These are phyloP conservation scores for Rhodocollybia butyracea DNA, from an alignment of 768 basidiomycete genomes.

Conservation along the genomic window DNA sequence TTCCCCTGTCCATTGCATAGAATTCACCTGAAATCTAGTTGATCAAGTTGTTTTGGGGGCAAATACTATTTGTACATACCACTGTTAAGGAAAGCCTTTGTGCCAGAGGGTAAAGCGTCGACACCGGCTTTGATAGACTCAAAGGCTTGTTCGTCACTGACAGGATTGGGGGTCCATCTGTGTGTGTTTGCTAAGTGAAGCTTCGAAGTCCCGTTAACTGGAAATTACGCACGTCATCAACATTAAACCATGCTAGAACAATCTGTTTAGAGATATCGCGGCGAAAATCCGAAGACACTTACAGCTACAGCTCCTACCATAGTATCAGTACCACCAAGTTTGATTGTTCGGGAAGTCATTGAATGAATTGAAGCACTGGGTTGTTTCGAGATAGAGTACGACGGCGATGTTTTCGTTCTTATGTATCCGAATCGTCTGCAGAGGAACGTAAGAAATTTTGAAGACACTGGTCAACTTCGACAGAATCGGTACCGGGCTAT, in stretches of 20 bases:
- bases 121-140: slow-evolving; percentile 55
- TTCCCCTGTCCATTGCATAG: slow-evolving; percentile 42
- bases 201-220: not conserved
- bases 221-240: slow-evolving; percentile 45
- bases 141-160: slow-evolving; percentile 57
- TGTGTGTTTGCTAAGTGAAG: not conserved
- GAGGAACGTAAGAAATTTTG: too few relatives aligned
- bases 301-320: too few relatives aligned
- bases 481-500: too few relatives aligned
- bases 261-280: slow-evolving; percentile 17
- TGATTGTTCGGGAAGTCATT: too few relatives aligned
- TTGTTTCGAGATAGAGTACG: too few relatives aligned
- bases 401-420: too few relatives aligned
- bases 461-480: too few relatives aligned
- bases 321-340: too few relatives aligned
- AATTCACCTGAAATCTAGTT: slow-evolving; percentile 44
- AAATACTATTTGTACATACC: slow-evolving; percentile 25
- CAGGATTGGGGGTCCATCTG: slow-evolving; percentile 41
- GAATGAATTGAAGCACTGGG: too few relatives aligned
- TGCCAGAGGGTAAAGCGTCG: slow-evolving; percentile 35
- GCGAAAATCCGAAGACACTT: too few relatives aligned
- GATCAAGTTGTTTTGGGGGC: not conserved
- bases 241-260: slow-evolving; percentile 60
- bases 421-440: too few relatives aligned
- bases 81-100: slow-evolving; percentile 49